These are phyloP conservation scores for Alternaria sp. DNA, from an alignment of 2,329 filamentous ascomycete species.

Conservation along the genomic window DNA sequence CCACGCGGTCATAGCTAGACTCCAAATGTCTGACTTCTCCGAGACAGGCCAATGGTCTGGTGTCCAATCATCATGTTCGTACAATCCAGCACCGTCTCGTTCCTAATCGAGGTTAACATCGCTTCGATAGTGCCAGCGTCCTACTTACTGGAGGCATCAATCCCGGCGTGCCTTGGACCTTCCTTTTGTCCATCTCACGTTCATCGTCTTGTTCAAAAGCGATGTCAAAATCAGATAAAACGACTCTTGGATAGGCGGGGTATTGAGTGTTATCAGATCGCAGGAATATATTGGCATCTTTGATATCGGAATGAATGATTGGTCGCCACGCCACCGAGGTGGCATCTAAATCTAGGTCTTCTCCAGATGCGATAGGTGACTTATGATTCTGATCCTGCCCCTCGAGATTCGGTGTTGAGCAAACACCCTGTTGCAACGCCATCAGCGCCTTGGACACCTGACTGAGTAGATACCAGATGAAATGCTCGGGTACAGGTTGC, in stretches of 20 bases:
- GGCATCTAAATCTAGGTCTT: not conserved
- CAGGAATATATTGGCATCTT: not conserved
- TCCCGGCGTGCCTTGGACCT: not conserved
- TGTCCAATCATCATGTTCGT: fast-evolving
- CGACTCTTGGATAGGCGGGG: not conserved
- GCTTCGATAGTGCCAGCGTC: not conserved
- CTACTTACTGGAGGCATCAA: not conserved
- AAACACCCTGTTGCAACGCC: not conserved
- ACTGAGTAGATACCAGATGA: not conserved
- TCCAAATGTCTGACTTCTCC: not conserved
- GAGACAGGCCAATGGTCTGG: not conserved
- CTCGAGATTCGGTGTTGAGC: not conserved
- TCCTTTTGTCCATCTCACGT: not conserved
- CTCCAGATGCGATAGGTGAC: not conserved
- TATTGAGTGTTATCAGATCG: not conserved
- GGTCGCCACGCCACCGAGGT: not conserved
- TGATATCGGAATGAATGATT: not conserved
- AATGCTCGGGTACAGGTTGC: not conserved
- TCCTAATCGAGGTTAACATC: not conserved
- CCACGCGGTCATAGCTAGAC: not conserved
- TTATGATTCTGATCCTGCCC: not conserved
- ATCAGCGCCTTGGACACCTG: not conserved
- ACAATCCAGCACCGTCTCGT: not conserved
- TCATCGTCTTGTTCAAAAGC: not conserved
- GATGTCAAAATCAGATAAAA: not conserved